Conservation (phyloP, 1,284 basidiomycete genomes). For the Laetiporus sulphureus region DNA sequence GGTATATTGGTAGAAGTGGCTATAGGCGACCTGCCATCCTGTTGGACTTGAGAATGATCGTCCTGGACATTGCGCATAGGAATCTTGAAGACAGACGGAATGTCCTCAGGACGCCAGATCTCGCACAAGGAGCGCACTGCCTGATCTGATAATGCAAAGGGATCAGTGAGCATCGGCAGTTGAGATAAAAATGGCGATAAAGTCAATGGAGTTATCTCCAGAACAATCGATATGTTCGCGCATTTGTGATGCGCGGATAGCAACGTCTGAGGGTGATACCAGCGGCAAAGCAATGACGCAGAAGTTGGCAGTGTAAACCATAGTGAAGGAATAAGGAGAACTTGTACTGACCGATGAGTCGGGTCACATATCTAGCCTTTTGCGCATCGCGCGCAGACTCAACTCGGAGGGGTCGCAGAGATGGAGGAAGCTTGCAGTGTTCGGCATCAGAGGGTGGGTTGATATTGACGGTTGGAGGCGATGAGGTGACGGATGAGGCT, state of each 20-base stretch:
- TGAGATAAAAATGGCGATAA: too few relatives aligned
- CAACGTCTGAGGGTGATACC: too few relatives aligned
- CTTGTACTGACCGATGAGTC: constrained; percentile 58
- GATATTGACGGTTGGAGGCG: constrained; percentile 28
- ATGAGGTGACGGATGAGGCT: constrained; percentile 45
- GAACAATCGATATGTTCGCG: too few relatives aligned
- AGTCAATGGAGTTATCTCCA: too few relatives aligned
- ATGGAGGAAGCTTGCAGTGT: constrained; percentile 24
- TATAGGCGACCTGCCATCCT: constrained; percentile 12
- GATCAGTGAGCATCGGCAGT: too few relatives aligned
- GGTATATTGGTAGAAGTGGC: constrained; percentile 16
- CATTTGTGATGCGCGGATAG: too few relatives aligned
- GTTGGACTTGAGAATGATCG: constrained; percentile 6
- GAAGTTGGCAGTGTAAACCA: too few relatives aligned
- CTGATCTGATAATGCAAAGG: constrained; percentile 46
- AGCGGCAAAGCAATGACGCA: too few relatives aligned
- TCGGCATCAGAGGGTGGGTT: constrained; percentile 32
- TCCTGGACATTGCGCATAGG: not conserved
- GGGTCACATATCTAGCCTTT: constrained; percentile 58
- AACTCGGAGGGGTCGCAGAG: constrained; percentile 29
- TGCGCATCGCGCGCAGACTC: constrained; percentile 36
- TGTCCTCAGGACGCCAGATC: constrained; percentile 69
- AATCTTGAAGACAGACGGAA: constrained; percentile 46
- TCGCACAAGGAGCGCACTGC: constrained; percentile 66
- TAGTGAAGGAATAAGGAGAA: constrained; percentile 2